These are phyloP conservation scores for Alternaria dauci DNA, from an alignment of 2,329 filamentous ascomycete genomes.

Conservation along the genomic window DNA sequence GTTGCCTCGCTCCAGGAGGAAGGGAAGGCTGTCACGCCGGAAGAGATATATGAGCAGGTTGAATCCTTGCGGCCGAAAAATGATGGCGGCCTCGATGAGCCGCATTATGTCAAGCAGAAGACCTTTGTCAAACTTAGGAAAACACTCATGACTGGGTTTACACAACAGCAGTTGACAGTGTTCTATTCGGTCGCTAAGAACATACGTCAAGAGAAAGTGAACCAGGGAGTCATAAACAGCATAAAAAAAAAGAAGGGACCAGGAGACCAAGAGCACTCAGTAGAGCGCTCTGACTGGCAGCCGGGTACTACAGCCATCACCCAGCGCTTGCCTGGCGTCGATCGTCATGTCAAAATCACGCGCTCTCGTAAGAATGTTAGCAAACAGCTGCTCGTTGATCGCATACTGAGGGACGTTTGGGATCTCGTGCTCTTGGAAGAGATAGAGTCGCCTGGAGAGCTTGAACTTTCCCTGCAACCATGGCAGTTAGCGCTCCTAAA, in stretches of 20 bases:
- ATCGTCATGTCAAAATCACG: conserved; percentile 15
- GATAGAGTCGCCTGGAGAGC: conserved; percentile 45
- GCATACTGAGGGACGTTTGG: conserved; percentile 47
- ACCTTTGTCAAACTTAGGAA: conserved; percentile 38
- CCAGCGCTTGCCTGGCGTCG: conserved; percentile 36
- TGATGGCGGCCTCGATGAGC: conserved; percentile 27
- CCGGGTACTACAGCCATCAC: conserved; percentile 39
- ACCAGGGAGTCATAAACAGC: conserved; percentile 28
- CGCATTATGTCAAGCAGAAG: conserved; percentile 40
- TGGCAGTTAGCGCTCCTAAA: conserved; percentile 47
- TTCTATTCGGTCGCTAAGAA: conserved; percentile 44
- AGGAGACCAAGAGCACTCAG: conserved; percentile 22
- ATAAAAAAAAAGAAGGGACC: conserved; percentile 19
- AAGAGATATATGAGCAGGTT: conserved; percentile 44
- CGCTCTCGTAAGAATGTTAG: conserved; percentile 24
- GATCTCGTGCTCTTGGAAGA: conserved; percentile 46
- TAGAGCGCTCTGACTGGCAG: conserved; percentile 43
- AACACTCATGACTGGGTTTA: conserved; percentile 40
- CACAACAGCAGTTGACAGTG: conserved; percentile 36
- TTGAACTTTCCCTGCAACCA: conserved; percentile 45
- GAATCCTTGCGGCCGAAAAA: conserved; percentile 41
- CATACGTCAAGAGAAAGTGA: conserved; percentile 25
- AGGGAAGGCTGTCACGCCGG: conserved; percentile 27
- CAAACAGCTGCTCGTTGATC: conserved; percentile 45
- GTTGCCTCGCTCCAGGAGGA: conserved; percentile 40